These are phyloP conservation scores for Scheffersomyces illinoinensis DNA, from an alignment of 1,139 yeast species.

Conservation along the genomic window DNA sequence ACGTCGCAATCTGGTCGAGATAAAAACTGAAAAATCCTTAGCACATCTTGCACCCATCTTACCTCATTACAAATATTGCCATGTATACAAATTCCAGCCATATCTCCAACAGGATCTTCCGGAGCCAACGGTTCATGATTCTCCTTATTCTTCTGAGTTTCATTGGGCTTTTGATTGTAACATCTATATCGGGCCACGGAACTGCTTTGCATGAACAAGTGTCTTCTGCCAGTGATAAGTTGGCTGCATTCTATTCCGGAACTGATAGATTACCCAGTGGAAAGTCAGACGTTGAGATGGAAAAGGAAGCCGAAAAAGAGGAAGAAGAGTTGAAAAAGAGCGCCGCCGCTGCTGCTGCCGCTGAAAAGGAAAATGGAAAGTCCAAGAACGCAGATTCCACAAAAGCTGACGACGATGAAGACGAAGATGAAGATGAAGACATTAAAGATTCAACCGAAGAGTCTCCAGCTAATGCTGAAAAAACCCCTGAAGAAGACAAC, in stretches of 20 bases:
- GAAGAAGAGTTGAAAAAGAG: constrained; percentile 6
- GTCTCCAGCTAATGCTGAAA: neutral
- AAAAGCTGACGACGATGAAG: neutral
- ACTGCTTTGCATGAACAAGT: constrained; percentile 10
- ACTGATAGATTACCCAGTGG: neutral
- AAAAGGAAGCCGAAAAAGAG: constrained; percentile 11
- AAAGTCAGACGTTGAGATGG: constrained; percentile 6
- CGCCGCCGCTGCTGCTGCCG: constrained; percentile 1
- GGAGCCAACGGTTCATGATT: constrained; percentile 27
- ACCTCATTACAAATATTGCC: neutral
- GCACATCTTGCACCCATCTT: neutral
- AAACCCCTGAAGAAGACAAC: too few relatives aligned
- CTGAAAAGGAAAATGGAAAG: constrained; percentile 7
- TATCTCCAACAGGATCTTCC: constrained; percentile 30
- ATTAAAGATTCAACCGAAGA: neutral
- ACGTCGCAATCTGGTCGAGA: neutral
- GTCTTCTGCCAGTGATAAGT: constrained; percentile 16
- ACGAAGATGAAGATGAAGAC: neutral
- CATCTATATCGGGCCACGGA: constrained; percentile 17
- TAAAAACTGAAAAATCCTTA: neutral
- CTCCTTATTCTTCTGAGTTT: constrained; percentile 23
- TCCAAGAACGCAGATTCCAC: constrained; percentile 4
- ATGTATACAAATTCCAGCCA: constrained; percentile 32
- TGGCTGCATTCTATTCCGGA: constrained; percentile 8
- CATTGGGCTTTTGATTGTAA: constrained; percentile 21